Conservation (phyloP, 2,329 filamentous ascomycete species). For the Cordyceps pruinosa region DNA sequence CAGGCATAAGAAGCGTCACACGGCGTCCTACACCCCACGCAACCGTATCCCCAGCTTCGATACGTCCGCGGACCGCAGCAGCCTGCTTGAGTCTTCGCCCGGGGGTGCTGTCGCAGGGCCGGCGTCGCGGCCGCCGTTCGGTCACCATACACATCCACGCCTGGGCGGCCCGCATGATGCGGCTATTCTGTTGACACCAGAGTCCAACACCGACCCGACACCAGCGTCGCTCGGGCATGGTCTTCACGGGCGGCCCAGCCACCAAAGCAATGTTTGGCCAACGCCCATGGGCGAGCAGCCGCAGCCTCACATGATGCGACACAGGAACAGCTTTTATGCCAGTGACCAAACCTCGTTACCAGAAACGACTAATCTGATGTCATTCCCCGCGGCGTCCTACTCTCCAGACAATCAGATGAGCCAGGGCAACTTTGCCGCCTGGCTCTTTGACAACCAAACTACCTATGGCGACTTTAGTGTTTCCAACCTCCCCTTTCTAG, state of each 20-base stretch:
- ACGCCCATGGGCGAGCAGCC: constrained; percentile 28
- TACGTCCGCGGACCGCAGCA: constrained; percentile 22
- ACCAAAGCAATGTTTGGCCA: constrained; percentile 20
- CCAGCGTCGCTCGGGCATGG: constrained; percentile 20
- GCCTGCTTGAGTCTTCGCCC: background rate
- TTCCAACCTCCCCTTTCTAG: constrained; percentile 39
- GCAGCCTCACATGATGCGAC: constrained; percentile 29
- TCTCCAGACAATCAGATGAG: constrained; percentile 28
- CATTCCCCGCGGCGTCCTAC: constrained; percentile 19
- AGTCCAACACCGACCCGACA: constrained; percentile 27
- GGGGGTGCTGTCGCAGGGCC: background rate
- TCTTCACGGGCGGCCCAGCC: constrained; percentile 14
- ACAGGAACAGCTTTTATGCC: constrained; percentile 32
- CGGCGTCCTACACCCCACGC: constrained; percentile 43
- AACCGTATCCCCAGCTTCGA: constrained; percentile 45
- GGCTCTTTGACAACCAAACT: constrained; percentile 43
- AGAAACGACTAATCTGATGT: constrained; percentile 28
- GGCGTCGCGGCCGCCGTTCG: constrained; percentile 5
- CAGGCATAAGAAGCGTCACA: constrained; percentile 60
- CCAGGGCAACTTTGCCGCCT: constrained; percentile 41
- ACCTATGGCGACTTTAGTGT: constrained; percentile 36
- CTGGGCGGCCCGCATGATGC: constrained; percentile 37
- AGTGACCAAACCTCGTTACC: constrained; percentile 23
- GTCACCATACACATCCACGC: constrained; percentile 22
- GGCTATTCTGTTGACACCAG: constrained; percentile 37